Evolutionary conservation across 1,139 yeast genomes (phyloP), one percentile per base, ranked within the genome.

Genomic region (Yamadazyma dushanensis): DNA sequence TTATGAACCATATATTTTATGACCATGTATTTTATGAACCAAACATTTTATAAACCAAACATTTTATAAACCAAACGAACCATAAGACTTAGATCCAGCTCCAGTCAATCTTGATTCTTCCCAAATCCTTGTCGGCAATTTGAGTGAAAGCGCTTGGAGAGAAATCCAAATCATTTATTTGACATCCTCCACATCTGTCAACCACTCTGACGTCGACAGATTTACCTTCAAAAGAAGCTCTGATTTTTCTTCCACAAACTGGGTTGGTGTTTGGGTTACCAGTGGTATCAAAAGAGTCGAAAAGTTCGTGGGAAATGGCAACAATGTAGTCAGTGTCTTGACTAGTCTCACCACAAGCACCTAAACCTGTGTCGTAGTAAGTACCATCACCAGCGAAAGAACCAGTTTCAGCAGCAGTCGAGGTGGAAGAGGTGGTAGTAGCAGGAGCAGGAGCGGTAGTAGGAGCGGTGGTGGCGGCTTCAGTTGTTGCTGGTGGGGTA

Each of bases 311-410:
- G 21, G 73, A 64, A 34, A 70, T 51, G 26, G 75, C 76, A 21
- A 64, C 71, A 46, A 80, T 70, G 46, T 57, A 58, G 50, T 80
- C 85, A 16, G 65, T 29, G 46, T 70, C 78, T 19, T 62, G 36
- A 61, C 57, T 70, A 43, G 65, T 58, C 38, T 47, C 41, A 32
- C 86, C 86, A 61, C 86, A 80, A 19, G 86, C 79, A 38, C 85
- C 86, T 40, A 78, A 58, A 16, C 80, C 83, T 19, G 78, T 60
- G 33, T 61, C 60, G 63, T 74, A 80, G 68, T 57, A 80, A 37
- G 86, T 80, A 45, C 82, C 85, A 39, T 78, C 66, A 40, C 86
- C 85, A 16, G 54, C 16, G 17, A 53, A 28, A n/a, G 55, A 31
- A 7, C 54, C 23, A 4, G 53, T 38, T 3, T 51, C 28, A 10